These are phyloP conservation scores for Amauroascus verrucosus DNA, from an alignment of 2,329 filamentous ascomycete genomes.

Conservation along the genomic window DNA sequence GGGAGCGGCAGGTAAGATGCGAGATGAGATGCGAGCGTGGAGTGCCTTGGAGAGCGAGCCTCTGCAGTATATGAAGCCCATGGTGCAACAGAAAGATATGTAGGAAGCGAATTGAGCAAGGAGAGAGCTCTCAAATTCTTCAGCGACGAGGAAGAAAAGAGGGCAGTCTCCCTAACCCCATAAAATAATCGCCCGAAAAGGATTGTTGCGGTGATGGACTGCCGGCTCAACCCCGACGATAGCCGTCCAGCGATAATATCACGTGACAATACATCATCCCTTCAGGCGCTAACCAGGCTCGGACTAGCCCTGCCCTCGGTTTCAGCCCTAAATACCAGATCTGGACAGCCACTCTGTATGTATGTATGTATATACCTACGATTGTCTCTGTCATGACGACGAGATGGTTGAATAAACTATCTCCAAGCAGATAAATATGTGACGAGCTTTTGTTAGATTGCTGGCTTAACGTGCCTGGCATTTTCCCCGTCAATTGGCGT, in stretches of 20 bases:
- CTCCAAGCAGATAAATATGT: no score
- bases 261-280: not conserved
- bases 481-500: no score
- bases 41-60: constrained; percentile 23
- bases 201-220: constrained; percentile 7
- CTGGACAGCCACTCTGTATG: not conserved
- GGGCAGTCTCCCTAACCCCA: not conserved
- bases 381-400: not conserved
- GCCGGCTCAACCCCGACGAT: constrained; percentile 7
- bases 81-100: not conserved
- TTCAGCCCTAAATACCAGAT: not conserved
- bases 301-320: not conserved
- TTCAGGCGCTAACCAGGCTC: not conserved
- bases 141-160: constrained; percentile 5
- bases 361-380: no score
- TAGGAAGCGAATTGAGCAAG: not conserved
- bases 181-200: constrained; percentile 2
- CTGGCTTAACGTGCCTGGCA: no score
- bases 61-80: constrained; percentile 23
- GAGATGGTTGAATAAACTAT: not conserved
- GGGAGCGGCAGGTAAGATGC: constrained; percentile 21
- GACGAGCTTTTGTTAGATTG: not conserved
- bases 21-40: constrained; percentile 21
- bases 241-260: constrained; percentile 1
- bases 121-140: constrained; percentile 2